phyloP scores from a whole-genome alignment of 257 asterid species.

The Gardenia jasminoides region DNA sequence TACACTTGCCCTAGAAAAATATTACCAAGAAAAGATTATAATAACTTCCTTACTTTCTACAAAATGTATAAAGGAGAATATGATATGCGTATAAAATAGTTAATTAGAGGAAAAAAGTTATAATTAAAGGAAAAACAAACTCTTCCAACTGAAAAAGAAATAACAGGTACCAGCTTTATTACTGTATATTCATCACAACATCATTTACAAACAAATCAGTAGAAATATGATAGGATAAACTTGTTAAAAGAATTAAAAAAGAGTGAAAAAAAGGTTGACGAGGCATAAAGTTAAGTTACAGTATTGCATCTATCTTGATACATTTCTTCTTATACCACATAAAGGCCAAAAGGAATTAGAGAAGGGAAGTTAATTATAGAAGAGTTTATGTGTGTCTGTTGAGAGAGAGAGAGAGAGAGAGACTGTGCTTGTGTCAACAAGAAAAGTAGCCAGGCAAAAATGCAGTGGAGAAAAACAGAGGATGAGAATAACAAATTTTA shows the following conservation, averaged over 20 bases:
- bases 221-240: background rate
- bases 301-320: too few species aligned
- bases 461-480: background rate
- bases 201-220: background rate
- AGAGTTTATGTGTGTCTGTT: background rate
- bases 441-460: too few species aligned
- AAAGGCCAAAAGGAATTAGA: background rate
- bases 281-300: too few species aligned
- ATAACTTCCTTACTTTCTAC: background rate
- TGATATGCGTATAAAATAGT: background rate
- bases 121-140: background rate
- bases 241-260: background rate
- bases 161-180: background rate
- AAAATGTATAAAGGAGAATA: too few species aligned
- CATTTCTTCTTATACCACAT: background rate
- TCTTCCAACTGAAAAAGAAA: background rate
- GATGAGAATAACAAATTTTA: background rate
- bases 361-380: background rate
- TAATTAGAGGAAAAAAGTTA: background rate
- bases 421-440: background rate
- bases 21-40: background rate
- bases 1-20: constrained; percentile 28
- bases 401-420: background rate
- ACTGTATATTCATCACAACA: background rate
- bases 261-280: background rate